Base-by-base conservation (phyloP, 441 rosid genomes). In the Macaranga tanarius region DNA sequence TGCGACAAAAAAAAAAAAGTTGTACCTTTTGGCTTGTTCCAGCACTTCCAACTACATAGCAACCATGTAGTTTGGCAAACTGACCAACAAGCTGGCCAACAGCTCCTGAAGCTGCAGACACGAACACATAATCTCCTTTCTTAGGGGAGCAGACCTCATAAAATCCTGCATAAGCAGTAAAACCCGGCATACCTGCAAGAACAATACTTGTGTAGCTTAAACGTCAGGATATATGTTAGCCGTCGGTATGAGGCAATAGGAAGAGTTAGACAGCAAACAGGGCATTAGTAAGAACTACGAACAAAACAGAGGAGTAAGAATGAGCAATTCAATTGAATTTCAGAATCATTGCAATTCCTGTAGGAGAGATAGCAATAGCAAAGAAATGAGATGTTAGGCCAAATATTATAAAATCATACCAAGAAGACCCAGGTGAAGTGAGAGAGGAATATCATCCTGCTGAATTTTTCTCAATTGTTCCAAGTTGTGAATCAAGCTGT, bases 71-170 rank as follows among this genome's bases (percentile, higher is more conserved):
- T 80, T 91, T 91, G 73, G 98, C 97, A 10, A 91, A 79, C 78
- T 91, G 98, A 51, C 98, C 98, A 55, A 91, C 97, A 72, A 92
- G 92, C 75, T 92, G 97, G 20, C 97, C 97, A 25, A 90, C 96
- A 4, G 93, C 96, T 65, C 98, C 95, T 0, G 94, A 86, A 62
- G 96, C 93, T 0, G 95, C 94, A 69, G 97, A 93, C 47, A 91
- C 82, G 54, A 91, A 89, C 63, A 93, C 87, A 51, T 59, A 69
- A 0, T 90, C 98, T 38, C 90, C 94, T 73, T 85, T 80, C 77
- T 75, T 86, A 1, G 97, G 97, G 74, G 84, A 75, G 52, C 92
- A 91, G 28, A 91, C 81, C 80, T 93, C 93, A 23, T 84, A 72
- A 67, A 91, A 87, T 73, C 98, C 95, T 34, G 75, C 91, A 70